Conservation (phyloP, 257 asterid genomes). For the Plectranthus barbatus region DNA sequence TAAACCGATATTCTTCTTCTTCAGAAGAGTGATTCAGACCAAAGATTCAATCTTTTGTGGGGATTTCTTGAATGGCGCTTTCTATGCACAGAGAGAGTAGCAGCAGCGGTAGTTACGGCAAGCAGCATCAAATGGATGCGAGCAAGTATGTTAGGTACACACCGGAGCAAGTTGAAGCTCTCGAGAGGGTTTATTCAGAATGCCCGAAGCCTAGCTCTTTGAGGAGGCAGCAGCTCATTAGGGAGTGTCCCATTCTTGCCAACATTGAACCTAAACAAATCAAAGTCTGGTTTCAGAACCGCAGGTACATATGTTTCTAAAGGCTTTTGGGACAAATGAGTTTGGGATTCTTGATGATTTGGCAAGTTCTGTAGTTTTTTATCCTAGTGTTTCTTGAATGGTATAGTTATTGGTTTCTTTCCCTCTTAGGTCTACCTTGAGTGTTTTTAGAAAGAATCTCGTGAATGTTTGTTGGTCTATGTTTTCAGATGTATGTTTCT, state of each 20-base stretch:
- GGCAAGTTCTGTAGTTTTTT: not conserved
- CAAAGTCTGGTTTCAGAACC: conserved; percentile 99
- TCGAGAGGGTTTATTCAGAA: conserved; percentile 83
- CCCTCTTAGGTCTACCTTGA: not conserved
- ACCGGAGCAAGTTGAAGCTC: conserved; percentile 96
- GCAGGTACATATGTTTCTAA: conserved; percentile 40
- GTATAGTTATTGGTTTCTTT: not conserved
- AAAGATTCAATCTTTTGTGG: not conserved
- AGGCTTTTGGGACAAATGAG: not conserved
- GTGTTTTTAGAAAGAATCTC: not conserved
- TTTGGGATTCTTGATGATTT: conserved; percentile 3
- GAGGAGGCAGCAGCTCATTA: conserved; percentile 88
- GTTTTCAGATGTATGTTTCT: conserved; percentile 1
- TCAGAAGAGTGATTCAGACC: not conserved
- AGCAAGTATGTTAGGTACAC: conserved; percentile 93
- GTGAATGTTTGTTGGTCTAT: conserved; percentile 6
- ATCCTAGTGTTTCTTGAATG: not conserved
- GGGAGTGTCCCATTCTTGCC: conserved; percentile 77
- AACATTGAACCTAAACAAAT: conserved; percentile 96
- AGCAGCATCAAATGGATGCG: conserved; percentile 70
- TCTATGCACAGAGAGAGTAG: conserved; percentile 52
- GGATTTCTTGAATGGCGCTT: conserved; percentile 31
- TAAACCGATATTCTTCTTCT: not conserved
- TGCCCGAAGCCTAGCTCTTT: conserved; percentile 93
- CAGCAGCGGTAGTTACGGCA: conserved; percentile 37